Base-by-base conservation (phyloP, 2,329 filamentous ascomycete genomes). In the Triangularia setosa region DNA sequence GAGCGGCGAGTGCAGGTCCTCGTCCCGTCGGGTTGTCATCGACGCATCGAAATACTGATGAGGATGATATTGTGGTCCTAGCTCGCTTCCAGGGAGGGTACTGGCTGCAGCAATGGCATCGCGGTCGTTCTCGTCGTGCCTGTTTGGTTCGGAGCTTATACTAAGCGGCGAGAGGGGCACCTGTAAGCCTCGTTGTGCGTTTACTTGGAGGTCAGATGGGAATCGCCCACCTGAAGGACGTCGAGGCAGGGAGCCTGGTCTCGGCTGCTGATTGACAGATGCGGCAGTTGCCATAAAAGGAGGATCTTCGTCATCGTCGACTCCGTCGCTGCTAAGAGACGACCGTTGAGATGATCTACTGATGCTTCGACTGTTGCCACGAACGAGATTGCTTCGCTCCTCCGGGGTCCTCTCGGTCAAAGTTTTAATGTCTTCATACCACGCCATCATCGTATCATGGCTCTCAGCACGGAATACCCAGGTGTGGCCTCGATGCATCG, bases 371-470 rank as follows among this genome's bases (percentile, higher is more conserved):
- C 90, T 87, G 74, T 96, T 93, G 66, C 87, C 87, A 53, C 91
- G 88, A 48, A 97, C 92, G 74, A 95, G 97, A 27, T 91, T 91
- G 75, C 87, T 91, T 48, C 93, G 90, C 73, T 96, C 93, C 75
- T 96, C 92, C 27, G 92, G 90, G 24, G 90, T 90, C 77, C 91
- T 93, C 75, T 96, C 93, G 4, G 92, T 97, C 67, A 99, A 81
- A 52, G 85, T 87, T 76, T 94, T 93, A 75, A 99, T 94, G 72
- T 97, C 94, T 61, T 95, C 90, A 75, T 93, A 98, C 86, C 95
- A 99, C 55, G 93, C 92, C 81, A 96, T 88, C 94, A 98, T 97
- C 14, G 93, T 97, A 71, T 98, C 94, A 76, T 96, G 83, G 69
- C 85, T 88, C 72, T 90, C 87, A 60, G 87, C 87, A 55, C 88